Conservation (phyloP, 192 early-diverging fungal species). For the Linnemannia schmuckeri region DNA sequence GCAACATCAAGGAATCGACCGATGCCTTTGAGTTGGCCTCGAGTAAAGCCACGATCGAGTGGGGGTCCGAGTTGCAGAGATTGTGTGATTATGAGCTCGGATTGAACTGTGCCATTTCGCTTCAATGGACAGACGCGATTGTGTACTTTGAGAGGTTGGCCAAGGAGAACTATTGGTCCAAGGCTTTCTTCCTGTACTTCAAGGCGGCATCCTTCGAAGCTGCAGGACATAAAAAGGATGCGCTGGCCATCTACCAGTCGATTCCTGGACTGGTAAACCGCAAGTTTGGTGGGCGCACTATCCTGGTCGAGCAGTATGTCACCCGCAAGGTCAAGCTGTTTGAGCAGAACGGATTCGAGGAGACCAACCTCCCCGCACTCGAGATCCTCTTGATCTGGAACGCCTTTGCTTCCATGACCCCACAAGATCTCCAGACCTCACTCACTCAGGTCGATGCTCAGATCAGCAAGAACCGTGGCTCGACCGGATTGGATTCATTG, state of each 20-base stretch:
- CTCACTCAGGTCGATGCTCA: conserved; percentile 45
- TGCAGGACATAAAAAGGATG: conserved; percentile 76
- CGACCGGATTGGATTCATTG: conserved; percentile 51
- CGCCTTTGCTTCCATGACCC: conserved; percentile 62
- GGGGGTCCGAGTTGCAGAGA: conserved; percentile 52
- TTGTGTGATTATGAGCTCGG: conserved; percentile 63
- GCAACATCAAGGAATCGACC: conserved; percentile 59
- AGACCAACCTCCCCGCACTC: conserved; percentile 61
- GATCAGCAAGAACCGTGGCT: conserved; percentile 40
- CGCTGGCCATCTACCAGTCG: conserved; percentile 72
- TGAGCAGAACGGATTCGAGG: conserved; percentile 61
- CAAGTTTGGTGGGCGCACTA: conserved; percentile 61
- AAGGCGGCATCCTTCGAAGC: conserved; percentile 60
- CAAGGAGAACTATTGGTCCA: conserved; percentile 64
- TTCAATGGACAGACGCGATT: conserved; percentile 59
- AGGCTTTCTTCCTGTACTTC: conserved; percentile 60
- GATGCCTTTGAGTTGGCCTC: conserved; percentile 57
- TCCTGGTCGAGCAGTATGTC: conserved; percentile 62
- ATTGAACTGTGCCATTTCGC: conserved; percentile 58
- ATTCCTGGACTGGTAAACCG: conserved; percentile 60
- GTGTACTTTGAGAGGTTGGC: conserved; percentile 53
- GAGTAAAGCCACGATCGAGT: conserved; percentile 48
- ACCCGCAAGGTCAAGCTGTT: conserved; percentile 61
- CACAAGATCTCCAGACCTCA: conserved; percentile 31
- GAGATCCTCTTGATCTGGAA: conserved; percentile 67